A percentile compares a stretch with the other conserved stretches of the same genome.
Conservation (phyloP, 495 filamentous ascomycete species). For the Aspergillus taichungensis region DNA sequence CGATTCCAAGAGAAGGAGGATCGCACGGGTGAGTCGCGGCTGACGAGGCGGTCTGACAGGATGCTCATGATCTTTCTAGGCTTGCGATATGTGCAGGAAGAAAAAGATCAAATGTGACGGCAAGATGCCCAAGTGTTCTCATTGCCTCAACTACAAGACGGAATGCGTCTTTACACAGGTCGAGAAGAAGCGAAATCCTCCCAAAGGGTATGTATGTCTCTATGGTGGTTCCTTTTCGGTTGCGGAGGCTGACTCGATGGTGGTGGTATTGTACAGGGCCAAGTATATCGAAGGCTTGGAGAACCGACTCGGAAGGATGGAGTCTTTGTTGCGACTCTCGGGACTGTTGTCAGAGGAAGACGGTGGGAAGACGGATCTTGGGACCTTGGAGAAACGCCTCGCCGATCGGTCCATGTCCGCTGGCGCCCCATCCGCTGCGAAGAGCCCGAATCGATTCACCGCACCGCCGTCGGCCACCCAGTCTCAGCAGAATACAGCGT, state of each 20-base stretch:
- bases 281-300: slow-evolving; percentile 98
- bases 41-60: slow-evolving; percentile 12
- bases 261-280: slow-evolving; percentile 44
- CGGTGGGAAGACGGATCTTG: slow-evolving; percentile 80
- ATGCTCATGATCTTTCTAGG: slow-evolving; percentile 39
- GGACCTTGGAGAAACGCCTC: slow-evolving; percentile 74
- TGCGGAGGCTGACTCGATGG: slow-evolving; percentile 10
- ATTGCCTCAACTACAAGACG: slow-evolving; percentile 97
- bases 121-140: slow-evolving; percentile 87
- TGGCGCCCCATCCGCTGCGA: slow-evolving; percentile 28
- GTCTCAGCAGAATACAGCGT: slow-evolving; percentile 19
- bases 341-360: slow-evolving; percentile 84
- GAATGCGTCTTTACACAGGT: slow-evolving; percentile 97
- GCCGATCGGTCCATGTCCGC: slow-evolving; percentile 49
- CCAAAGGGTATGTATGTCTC: slow-evolving; percentile 69
- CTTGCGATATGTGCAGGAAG: slow-evolving; percentile 98
- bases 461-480: slow-evolving; percentile 18
- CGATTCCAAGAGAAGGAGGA: slow-evolving; percentile 83
- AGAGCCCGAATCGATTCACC: slow-evolving; percentile 22
- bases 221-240: neutral
- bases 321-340: slow-evolving; percentile 76
- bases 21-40: slow-evolving; percentile 63
- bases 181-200: slow-evolving; percentile 96
- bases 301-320: slow-evolving; percentile 90
- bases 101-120: slow-evolving; percentile 99